phyloP scores from a whole-genome alignment of 2,329 filamentous ascomycete species.

The Diatrype stigma region DNA sequence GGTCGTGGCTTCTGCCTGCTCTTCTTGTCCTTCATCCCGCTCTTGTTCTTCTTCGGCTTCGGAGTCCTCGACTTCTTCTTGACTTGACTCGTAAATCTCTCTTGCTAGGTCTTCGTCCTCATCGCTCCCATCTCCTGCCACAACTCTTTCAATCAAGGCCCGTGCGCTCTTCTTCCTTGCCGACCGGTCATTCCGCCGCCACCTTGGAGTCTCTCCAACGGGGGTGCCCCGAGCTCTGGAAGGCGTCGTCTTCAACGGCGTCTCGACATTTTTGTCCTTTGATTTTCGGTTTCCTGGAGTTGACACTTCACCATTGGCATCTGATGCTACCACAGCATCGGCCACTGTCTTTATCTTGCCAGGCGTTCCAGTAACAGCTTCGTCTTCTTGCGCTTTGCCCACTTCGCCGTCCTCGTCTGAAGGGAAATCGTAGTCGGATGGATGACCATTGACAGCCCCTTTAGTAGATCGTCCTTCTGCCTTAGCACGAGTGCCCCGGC shows the following conservation, averaged over 20 bases:
- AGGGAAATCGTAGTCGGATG: slow-evolving; percentile 25
- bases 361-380: slow-evolving; percentile 14
- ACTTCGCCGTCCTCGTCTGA: slow-evolving; percentile 18
- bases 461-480: slow-evolving; percentile 1
- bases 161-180: slow-evolving; percentile 81
- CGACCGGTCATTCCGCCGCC: slow-evolving; percentile 72
- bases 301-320: slow-evolving; percentile 8
- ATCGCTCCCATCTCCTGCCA: slow-evolving; percentile 60
- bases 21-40: slow-evolving; percentile 11
- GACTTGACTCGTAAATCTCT: slow-evolving; percentile 11
- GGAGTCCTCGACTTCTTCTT: slow-evolving; percentile 25
- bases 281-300: slow-evolving; percentile 18
- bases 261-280: slow-evolving; percentile 12
- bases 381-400: background rate
- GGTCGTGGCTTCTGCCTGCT: slow-evolving; percentile 27
- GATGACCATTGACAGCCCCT: slow-evolving; percentile 3
- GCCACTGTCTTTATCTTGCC: slow-evolving; percentile 13
- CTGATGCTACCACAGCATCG: slow-evolving; percentile 3
- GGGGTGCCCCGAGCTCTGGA: slow-evolving; percentile 8
- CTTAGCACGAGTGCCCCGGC: slow-evolving; percentile 7
- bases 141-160: slow-evolving; percentile 67
- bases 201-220: slow-evolving; percentile 54
- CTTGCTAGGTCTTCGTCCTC: slow-evolving; percentile 47
- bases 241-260: slow-evolving; percentile 18
- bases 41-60: slow-evolving; percentile 14